A percentile compares a stretch with the other conserved stretches of the same genome.
These are phyloP conservation scores for Aspergillus uvarum DNA, from an alignment of 2,329 filamentous ascomycete genomes.

Conservation along the genomic window DNA sequence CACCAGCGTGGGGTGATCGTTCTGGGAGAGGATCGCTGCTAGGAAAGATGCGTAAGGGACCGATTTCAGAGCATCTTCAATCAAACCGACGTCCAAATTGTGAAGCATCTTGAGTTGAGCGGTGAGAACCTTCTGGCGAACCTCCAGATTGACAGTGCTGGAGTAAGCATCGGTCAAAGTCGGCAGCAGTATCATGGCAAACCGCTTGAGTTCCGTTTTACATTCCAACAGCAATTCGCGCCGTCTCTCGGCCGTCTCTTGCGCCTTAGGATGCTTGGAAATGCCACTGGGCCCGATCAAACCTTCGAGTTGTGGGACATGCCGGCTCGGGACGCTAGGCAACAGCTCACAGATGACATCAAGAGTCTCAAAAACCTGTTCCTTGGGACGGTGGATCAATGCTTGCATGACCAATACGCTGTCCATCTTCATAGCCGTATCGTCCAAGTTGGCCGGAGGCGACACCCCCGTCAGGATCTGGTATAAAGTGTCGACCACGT, in stretches of 20 bases:
- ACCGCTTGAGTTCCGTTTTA: constrained; percentile 82
- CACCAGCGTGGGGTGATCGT: constrained; percentile 85
- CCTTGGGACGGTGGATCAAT: constrained; percentile 88
- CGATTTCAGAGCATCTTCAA: constrained; percentile 79
- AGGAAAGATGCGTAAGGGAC: constrained; percentile 96
- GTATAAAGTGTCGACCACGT: constrained; percentile 95
- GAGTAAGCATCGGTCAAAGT: constrained; percentile 96
- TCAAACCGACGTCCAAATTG: constrained; percentile 80
- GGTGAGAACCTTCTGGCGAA: constrained; percentile 89
- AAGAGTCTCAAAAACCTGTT: constrained; percentile 94
- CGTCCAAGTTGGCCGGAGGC: constrained; percentile 70
- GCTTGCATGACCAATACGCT: constrained; percentile 99
- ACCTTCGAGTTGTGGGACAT: constrained; percentile 53
- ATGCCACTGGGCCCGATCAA: constrained; percentile 40
- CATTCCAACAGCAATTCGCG: constrained; percentile 80
- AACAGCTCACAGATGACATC: constrained; percentile 96
- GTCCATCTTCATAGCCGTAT: constrained; percentile 67
- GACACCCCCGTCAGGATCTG: constrained; percentile 96
- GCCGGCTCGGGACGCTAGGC: constrained; percentile 66
- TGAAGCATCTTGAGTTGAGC: constrained; percentile 99
- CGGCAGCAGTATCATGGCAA: constrained; percentile 88
- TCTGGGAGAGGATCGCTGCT: constrained; percentile 90
- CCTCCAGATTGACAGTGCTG: constrained; percentile 91
- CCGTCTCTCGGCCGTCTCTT: constrained; percentile 70
- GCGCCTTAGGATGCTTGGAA: constrained; percentile 37